These are phyloP conservation scores for Wickerhamomyces bisporus DNA, from an alignment of 805 yeast genomes.

Conservation along the genomic window DNA sequence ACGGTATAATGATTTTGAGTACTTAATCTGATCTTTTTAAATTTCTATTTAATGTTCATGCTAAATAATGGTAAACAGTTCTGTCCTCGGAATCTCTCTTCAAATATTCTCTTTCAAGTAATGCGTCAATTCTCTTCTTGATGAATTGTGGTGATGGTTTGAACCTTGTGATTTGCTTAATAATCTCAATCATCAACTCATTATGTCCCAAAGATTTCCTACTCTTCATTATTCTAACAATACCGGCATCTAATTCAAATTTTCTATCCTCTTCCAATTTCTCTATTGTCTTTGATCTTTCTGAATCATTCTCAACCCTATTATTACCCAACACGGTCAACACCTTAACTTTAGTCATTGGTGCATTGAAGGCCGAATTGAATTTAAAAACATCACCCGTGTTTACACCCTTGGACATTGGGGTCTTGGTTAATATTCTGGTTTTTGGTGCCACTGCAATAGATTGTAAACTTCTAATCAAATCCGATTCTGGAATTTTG, in stretches of 20 bases:
- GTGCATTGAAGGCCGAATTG: conserved; percentile 64
- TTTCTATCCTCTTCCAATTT: conserved; percentile 58
- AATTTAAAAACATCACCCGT: conserved; percentile 59
- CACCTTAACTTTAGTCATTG: conserved; percentile 67
- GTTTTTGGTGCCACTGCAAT: conserved; percentile 80
- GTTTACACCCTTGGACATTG: conserved; percentile 68
- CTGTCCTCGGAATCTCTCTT: conserved; percentile 62
- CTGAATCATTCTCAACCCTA: conserved; percentile 43
- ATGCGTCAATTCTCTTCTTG: conserved; percentile 65
- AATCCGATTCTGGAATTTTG: conserved; percentile 65
- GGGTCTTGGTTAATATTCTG: conserved; percentile 66
- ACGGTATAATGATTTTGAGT: too few relatives aligned
- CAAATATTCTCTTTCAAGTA: conserved; percentile 78
- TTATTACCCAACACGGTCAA: conserved; percentile 43
- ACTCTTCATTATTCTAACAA: conserved; percentile 83
- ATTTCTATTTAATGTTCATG: too few relatives aligned
- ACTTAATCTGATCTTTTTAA: too few relatives aligned
- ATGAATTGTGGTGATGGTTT: conserved; percentile 63
- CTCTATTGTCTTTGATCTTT: conserved; percentile 41
- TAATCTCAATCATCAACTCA: conserved; percentile 60
- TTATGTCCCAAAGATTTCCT: conserved; percentile 57
- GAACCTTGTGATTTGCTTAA: conserved; percentile 60
- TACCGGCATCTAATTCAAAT: conserved; percentile 74
- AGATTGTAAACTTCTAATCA: conserved; percentile 74
- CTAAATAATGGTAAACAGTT: conserved; percentile 61